Percentiles rank a stretch among this genome's conserved stretches.
Evolutionary conservation across 371 early-diverging fungal species (phyloP).

Genomic region (Coelomomyces lativittatus): DNA sequence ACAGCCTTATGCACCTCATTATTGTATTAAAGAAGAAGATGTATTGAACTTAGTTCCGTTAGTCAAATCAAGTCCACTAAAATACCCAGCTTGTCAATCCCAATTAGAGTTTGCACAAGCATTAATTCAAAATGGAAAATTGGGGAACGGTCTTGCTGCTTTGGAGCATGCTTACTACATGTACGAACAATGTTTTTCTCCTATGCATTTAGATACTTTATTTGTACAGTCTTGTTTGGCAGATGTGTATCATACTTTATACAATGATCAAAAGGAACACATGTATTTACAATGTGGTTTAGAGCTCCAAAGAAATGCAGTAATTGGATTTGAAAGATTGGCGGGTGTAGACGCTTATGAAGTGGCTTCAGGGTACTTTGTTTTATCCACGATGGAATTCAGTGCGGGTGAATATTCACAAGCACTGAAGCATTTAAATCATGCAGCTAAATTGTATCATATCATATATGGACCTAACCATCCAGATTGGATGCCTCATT

Average conservation of each 20-base stretch:
- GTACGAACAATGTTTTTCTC: background rate
- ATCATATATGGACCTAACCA: background rate
- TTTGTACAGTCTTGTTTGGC: background rate
- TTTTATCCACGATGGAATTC: background rate
- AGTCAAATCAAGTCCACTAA: background rate
- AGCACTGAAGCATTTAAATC: constrained; percentile 1
- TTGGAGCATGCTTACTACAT: background rate
- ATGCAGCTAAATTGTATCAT: background rate
- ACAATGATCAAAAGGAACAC: background rate
- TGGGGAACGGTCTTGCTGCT: background rate
- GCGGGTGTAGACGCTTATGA: background rate
- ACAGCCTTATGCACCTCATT: background rate
- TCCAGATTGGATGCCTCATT: background rate
- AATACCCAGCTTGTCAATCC: background rate
- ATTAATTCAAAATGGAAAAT: background rate
- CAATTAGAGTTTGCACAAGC: background rate
- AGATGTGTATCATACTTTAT: background rate
- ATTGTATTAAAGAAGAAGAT: background rate
- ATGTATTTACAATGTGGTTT: background rate
- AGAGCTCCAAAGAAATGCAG: background rate
- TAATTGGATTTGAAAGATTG: background rate
- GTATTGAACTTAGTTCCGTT: background rate
- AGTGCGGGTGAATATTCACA: background rate
- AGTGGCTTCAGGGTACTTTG: background rate
- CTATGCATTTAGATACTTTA: background rate